Conservation (phyloP, 257 asterid genomes). For the Solanum dulcamara region DNA sequence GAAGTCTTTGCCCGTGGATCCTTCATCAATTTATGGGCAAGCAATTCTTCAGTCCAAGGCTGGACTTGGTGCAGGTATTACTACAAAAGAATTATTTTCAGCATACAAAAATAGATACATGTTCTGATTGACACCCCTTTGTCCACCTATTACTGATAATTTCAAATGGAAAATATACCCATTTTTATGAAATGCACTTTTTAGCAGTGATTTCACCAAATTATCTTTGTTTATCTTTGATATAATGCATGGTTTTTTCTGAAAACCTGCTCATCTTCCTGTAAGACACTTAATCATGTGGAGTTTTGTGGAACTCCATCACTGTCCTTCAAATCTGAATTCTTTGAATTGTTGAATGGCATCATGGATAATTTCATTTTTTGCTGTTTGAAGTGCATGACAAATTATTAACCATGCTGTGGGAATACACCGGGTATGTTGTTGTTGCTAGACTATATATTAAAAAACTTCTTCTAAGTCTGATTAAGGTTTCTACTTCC, state of each 20-base stretch:
- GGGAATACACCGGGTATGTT: no score
- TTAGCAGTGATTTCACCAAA: neutral
- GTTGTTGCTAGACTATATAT: neutral
- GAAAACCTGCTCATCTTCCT: neutral
- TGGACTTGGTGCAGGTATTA: conserved; percentile 91
- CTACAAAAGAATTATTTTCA: neutral
- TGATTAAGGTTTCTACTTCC: neutral
- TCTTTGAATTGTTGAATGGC: neutral
- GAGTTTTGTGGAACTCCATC: neutral
- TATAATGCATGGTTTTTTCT: neutral
- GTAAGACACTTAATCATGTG: neutral
- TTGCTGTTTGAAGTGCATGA: neutral
- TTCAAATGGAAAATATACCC: neutral
- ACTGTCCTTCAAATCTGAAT: neutral
- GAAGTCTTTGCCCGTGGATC: conserved; percentile 79
- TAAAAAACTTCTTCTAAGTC: neutral
- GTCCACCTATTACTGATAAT: neutral
- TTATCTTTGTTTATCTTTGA: neutral
- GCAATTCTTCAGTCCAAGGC: conserved; percentile 91
- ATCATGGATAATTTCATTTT: neutral
- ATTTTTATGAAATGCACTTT: neutral
- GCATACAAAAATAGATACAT: neutral
- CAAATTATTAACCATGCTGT: neutral
- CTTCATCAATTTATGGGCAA: conserved; percentile 88
- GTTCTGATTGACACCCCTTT: neutral